Base-by-base conservation (phyloP, 345 rosid genomes). In the Firmiana major region DNA sequence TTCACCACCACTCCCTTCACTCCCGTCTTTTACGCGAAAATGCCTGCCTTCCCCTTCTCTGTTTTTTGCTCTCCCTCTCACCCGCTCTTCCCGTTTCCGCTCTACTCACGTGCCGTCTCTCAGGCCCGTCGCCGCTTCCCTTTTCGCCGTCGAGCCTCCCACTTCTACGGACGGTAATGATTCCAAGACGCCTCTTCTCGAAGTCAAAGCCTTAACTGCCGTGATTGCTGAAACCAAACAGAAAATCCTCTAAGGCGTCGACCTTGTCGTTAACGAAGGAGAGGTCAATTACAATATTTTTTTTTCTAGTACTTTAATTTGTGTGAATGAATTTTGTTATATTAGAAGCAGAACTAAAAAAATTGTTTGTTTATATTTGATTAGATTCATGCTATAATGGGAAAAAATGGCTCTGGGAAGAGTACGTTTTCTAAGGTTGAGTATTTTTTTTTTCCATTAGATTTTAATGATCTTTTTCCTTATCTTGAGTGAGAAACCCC, bases 331-430 rank as follows among this genome's bases (percentile, higher is more conserved):
- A 7, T n/a, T 26, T 79, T 9, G 31, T 26, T 12, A 9, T 71
- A 8, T 28, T 48, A 70, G 16, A 51, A 46, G 40, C 71, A 13
- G 34, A 59, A 10, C 24, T 10, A 21, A n/a, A n/a, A 70, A 13
- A 40, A 40, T 74, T 74, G 26, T 65, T 54, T 72, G 31, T 10
- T 77, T 66, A 17, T 42, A 43, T 71, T 71, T 63, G 19, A 11
- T 36, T 79, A 96, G 99, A 69, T 97, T 74, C 99, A 94, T 81
- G 98, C 97, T 31, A 85, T 94, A 57, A 92, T 94, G 99, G 99
- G 99, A 60, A 94, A 91, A 86, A 97, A 97, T 65, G 99, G 98
- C 77, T 97, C 99, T 7, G 98, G 98, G 75, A 97, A 94, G 89
- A 97, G 97, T 86, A 97, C 98, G 2, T 89, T 94, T 69, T 88